These are phyloP conservation scores for Capsella rubella DNA, from an alignment of 441 rosid genomes.

Conservation along the genomic window DNA sequence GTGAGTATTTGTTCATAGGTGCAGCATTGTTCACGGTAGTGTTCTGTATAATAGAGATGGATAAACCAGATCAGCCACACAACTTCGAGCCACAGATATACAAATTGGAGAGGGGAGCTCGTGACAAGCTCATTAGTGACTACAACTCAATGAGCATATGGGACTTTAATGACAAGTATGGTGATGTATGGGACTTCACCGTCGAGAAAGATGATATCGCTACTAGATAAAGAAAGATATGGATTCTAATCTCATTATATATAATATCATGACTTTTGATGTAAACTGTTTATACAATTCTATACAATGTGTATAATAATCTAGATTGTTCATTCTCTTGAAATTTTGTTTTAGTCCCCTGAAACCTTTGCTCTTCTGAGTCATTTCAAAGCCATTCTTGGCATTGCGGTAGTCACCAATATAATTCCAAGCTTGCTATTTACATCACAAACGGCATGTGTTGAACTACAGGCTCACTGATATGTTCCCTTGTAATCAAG, in stretches of 20 bases:
- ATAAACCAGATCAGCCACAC: slow-evolving; percentile 87
- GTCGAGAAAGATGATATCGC: slow-evolving; percentile 63
- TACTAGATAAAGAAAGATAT: slow-evolving; percentile 50
- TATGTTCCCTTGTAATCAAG: too few relatives aligned
- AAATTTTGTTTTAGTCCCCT: not conserved
- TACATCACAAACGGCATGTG: too few relatives aligned
- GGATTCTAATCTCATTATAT: not conserved
- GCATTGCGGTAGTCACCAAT: too few relatives aligned
- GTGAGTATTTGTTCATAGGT: slow-evolving; percentile 81
- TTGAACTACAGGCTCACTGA: too few relatives aligned
- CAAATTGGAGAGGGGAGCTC: slow-evolving; percentile 86
- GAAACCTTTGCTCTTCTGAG: not conserved
- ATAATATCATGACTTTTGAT: slow-evolving; percentile 8
- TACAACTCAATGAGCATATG: slow-evolving; percentile 88
- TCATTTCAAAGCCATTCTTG: too few relatives aligned
- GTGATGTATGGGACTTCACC: slow-evolving; percentile 92
- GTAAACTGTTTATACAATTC: slow-evolving; percentile 23
- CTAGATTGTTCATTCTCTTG: not conserved
- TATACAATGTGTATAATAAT: slow-evolving; percentile 6
- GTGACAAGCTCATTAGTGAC: slow-evolving; percentile 82
- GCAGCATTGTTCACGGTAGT: slow-evolving; percentile 70
- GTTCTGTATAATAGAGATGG: slow-evolving; percentile 82
- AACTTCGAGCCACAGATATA: slow-evolving; percentile 95
- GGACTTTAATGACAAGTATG: slow-evolving; percentile 94
- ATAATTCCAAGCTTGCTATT: too few relatives aligned